Conservation (phyloP, 2,329 filamentous ascomycete genomes). For the Cladobotryum protrusum region DNA sequence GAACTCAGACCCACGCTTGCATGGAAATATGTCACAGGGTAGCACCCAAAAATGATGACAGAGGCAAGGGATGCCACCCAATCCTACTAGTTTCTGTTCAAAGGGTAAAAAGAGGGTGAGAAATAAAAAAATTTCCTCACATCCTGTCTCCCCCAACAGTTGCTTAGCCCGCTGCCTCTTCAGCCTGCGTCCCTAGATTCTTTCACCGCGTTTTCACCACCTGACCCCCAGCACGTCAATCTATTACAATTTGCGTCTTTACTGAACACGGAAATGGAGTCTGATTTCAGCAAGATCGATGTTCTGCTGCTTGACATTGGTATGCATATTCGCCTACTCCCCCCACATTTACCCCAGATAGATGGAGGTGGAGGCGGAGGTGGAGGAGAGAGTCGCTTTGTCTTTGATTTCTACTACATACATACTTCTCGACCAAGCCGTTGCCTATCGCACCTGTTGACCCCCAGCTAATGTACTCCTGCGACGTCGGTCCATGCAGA, state of each 20-base stretch:
- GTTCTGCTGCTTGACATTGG: slow-evolving; percentile 33
- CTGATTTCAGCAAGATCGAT: slow-evolving; percentile 24
- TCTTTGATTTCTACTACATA: background rate
- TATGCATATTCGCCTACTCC: slow-evolving; percentile 17
- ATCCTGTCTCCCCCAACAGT: background rate
- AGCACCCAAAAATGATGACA: too few species aligned
- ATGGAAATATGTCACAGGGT: background rate
- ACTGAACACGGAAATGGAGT: slow-evolving; percentile 15
- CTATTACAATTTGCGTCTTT: slow-evolving; percentile 9
- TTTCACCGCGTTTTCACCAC: background rate
- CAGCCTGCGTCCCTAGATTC: background rate
- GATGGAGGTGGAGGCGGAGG: slow-evolving; percentile 1
- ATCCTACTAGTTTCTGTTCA: too few species aligned
- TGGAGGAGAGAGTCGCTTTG: slow-evolving; percentile 1
- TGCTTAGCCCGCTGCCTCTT: background rate
- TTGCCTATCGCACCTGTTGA: background rate
- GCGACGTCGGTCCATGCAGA: slow-evolving; percentile 41
- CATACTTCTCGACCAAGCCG: background rate
- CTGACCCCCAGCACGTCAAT: background rate
- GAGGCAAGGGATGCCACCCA: too few species aligned
- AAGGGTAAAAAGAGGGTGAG: background rate
- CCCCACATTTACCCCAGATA: slow-evolving; percentile 7
- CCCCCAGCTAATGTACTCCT: slow-evolving; percentile 9
- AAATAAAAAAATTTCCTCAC: background rate
- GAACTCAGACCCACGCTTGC: background rate